Conservation (phyloP, 768 basidiomycete species). For the Agaricus sinodeliciosus region DNA sequence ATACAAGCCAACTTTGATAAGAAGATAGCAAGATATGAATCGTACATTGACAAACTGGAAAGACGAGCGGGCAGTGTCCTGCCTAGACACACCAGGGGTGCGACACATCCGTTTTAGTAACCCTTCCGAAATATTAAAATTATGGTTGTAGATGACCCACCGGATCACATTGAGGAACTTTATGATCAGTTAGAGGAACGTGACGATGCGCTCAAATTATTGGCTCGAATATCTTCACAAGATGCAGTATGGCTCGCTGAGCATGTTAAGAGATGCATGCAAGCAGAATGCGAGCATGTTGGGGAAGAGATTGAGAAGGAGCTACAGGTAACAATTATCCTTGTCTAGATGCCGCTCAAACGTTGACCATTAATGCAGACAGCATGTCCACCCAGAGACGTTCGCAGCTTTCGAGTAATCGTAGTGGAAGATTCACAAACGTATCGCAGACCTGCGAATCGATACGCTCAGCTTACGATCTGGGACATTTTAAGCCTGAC, state of each 20-base stretch:
- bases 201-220: conserved; percentile 31
- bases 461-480: conserved; percentile 72
- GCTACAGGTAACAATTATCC: conserved; percentile 46
- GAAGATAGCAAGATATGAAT: conserved; percentile 43
- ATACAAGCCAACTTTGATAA: conserved; percentile 54
- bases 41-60: conserved; percentile 63
- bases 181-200: conserved; percentile 63
- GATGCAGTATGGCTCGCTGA: conserved; percentile 63
- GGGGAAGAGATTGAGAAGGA: conserved; percentile 65
- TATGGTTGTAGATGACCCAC: conserved; percentile 26
- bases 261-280: conserved; percentile 41
- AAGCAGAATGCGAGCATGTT: conserved; percentile 42
- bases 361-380: conserved; percentile 25
- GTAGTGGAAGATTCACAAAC: conserved; percentile 60
- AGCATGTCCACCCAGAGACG: conserved; percentile 65
- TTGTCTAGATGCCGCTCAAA: background rate
- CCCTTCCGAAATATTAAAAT: background rate
- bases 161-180: conserved; percentile 46
- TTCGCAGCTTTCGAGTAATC: conserved; percentile 72
- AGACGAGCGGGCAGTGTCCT: conserved; percentile 45
- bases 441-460: conserved; percentile 39
- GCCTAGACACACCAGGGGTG: conserved; percentile 34
- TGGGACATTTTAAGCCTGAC: conserved; percentile 66
- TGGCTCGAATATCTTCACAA: conserved; percentile 31
- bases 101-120: background rate